These are phyloP conservation scores for Fusarium annulatum DNA, from an alignment of 2,329 filamentous ascomycete genomes.

Conservation along the genomic window DNA sequence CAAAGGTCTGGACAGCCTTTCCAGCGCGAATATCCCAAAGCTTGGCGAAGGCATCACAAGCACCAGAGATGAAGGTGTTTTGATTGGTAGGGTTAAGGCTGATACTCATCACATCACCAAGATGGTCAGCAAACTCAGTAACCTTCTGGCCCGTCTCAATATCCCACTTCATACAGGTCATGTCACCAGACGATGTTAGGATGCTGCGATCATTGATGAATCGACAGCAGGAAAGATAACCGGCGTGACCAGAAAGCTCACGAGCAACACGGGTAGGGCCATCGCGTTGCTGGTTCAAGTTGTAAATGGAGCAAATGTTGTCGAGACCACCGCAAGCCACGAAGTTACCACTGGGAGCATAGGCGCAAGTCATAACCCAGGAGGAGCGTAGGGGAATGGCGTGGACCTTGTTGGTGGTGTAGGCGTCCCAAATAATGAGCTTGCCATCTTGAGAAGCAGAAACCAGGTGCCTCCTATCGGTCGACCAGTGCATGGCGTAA, in stretches of 20 bases:
- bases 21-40: conserved; percentile 98
- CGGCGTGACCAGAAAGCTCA: conserved; percentile 95
- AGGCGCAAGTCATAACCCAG: conserved; percentile 99
- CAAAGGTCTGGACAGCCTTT: conserved; percentile 98
- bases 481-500: conserved; percentile 99
- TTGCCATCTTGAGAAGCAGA: conserved; percentile 99
- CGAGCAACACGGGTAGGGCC: conserved; percentile 96
- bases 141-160: conserved; percentile 98
- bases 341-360: conserved; percentile 97
- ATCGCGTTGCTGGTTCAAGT: conserved; percentile 91
- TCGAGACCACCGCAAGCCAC: conserved; percentile 98
- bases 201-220: conserved; percentile 99
- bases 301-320: conserved; percentile 99
- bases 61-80: conserved; percentile 99
- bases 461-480: conserved; percentile 94
- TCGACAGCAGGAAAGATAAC: conserved; percentile 96
- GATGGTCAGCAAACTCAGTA: conserved; percentile 96
- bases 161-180: conserved; percentile 99
- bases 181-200: conserved; percentile 96
- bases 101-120: conserved; percentile 99
- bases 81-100: conserved; percentile 99
- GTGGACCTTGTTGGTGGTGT: conserved; percentile 99
- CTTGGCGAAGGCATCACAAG: conserved; percentile 98
- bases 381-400: conserved; percentile 97
- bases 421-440: conserved; percentile 99